phyloP scores from a whole-genome alignment of 441 rosid species.

The Adansonia rubrostipa region DNA sequence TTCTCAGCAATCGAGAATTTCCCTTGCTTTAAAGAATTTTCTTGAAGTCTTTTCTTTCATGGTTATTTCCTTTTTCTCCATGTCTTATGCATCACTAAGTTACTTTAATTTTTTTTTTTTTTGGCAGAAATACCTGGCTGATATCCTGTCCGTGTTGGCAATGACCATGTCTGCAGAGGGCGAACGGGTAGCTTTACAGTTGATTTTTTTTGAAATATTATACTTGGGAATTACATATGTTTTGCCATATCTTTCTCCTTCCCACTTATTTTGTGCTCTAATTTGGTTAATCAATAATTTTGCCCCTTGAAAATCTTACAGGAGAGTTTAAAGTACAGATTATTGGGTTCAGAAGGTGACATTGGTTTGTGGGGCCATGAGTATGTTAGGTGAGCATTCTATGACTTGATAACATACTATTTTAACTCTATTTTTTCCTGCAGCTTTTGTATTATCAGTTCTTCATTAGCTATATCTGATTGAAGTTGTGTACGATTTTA shows the following conservation, averaged over 20 bases:
- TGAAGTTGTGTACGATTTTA: not conserved
- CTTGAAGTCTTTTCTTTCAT: not conserved
- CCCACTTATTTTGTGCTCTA: not conserved
- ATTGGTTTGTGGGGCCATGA: constrained; percentile 99
- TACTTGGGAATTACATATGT: not conserved
- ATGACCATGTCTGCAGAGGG: constrained; percentile 99
- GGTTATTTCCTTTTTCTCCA: not conserved
- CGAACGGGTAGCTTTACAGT: constrained; percentile 64
- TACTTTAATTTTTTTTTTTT: constrained; percentile 17
- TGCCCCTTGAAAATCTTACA: constrained; percentile 42
- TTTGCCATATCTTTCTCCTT: not conserved
- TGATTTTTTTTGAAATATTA: not conserved
- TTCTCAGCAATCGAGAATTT: not conserved
- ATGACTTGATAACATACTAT: constrained; percentile 2
- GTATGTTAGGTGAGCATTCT: constrained; percentile 73
- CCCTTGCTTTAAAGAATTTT: not conserved
- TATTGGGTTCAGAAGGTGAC: constrained; percentile 89
- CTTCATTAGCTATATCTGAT: constrained; percentile 8
- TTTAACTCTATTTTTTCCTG: not conserved
- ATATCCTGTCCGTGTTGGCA: constrained; percentile 92
- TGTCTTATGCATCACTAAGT: not conserved
- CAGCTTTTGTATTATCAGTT: not conserved
- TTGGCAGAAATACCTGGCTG: constrained; percentile 84
- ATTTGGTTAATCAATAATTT: not conserved
- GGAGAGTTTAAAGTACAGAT: constrained; percentile 94